Evolutionary conservation across 1,284 basidiomycete genomes (phyloP).

Genomic region (Testicularia cyperi): DNA sequence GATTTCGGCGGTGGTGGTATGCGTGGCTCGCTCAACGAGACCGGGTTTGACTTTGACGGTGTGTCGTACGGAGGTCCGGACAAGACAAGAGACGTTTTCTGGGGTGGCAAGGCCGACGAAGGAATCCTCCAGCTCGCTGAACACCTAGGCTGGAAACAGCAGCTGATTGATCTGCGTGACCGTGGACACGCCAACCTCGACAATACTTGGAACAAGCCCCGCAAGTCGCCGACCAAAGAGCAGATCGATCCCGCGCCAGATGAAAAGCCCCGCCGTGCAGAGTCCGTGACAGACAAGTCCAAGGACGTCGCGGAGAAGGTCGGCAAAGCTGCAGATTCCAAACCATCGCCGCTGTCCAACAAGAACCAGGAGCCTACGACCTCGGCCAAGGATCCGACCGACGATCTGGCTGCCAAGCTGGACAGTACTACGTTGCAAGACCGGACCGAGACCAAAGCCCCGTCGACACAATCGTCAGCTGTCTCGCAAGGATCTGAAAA

Average conservation of each 20-base stretch:
- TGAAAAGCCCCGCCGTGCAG: background rate
- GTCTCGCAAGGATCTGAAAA: too few species aligned
- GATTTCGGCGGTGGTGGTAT: constrained; percentile 61
- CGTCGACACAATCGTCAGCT: too few species aligned
- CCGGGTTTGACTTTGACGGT: constrained; percentile 56
- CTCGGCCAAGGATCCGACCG: too few species aligned
- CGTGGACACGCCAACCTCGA: constrained; percentile 13
- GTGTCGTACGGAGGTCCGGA: constrained; percentile 24
- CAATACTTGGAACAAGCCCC: too few species aligned
- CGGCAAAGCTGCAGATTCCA: background rate
- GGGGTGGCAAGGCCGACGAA: constrained; percentile 48
- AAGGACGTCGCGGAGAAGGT: background rate
- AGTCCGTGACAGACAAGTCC: too few species aligned
- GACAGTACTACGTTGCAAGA: too few species aligned
- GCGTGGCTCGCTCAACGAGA: constrained; percentile 27
- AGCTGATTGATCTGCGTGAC: constrained; percentile 15
- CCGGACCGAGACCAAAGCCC: too few species aligned
- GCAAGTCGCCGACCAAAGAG: too few species aligned
- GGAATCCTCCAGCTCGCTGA: constrained; percentile 35
- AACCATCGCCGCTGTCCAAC: too few species aligned
- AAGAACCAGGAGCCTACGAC: too few species aligned
- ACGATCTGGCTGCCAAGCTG: too few species aligned
- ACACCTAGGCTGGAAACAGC: constrained; percentile 44
- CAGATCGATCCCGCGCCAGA: background rate
- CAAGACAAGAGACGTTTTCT: constrained; percentile 47